Base-by-base conservation (phyloP, 805 yeast genomes). In the Kodamaea kaohsiungensis region DNA sequence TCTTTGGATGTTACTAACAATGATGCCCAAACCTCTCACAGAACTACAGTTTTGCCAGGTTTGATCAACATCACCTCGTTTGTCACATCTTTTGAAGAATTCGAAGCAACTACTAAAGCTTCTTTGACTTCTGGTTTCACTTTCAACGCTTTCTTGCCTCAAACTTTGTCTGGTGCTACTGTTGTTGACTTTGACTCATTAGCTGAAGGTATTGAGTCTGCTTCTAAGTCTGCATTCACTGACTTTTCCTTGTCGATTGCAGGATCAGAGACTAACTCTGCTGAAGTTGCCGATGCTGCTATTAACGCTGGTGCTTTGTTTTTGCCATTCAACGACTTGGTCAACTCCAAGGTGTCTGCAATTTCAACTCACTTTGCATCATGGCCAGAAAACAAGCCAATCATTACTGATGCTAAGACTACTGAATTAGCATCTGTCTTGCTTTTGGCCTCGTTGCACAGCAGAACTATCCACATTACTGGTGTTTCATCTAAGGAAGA, bases 351-450 rank as follows among this genome's bases (percentile, higher is more conserved):
- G 65, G 89, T 92, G 46, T 80, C 92, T n/a, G 80, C 88, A 35
- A 87, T 91, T 45, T 84, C 96, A 25, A 79, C 87, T 30, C 96
- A 89, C 63, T 85, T 91, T 64, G 84, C 86, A 58, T 75, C 83
- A 37, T 92, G 98, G 97, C 96, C 97, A 51, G 78, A 80, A 50
- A 72, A 72, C 64, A 91, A 91, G 76, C 93, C 95, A 56, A 87
- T 93, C 56, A 81, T 92, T 59, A 91, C 97, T 43, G 98, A 93
- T 72, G 97, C 98, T 49, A 86, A 84, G 69, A 86, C 93, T 22
- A 89, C 97, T 40, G 93, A 91, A 65, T 79, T 93, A 65, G 98
- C 98, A n/a, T 89, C 97, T 2, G 87, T 92, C 46, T 77, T 93
- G 68, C 81, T 93, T 65, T 78, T 93, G 73, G 96, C 98, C 45